Evolutionary conservation across 2,329 filamentous ascomycete genomes (phyloP).

Genomic region (Ophiostoma tasmaniense): DNA sequence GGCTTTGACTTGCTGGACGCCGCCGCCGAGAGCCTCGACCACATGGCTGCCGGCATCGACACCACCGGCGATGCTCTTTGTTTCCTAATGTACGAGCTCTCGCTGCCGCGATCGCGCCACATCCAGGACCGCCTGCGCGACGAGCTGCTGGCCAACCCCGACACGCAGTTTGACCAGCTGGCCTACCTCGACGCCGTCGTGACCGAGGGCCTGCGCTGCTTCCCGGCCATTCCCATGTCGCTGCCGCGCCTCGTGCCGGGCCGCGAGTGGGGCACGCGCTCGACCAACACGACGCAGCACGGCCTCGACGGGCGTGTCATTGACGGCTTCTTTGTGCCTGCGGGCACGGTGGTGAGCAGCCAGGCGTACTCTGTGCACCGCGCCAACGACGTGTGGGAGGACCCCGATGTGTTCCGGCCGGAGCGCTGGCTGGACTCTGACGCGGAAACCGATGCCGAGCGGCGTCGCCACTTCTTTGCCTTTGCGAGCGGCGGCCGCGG

Average conservation of each 20-base stretch:
- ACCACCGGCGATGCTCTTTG: conserved; percentile 63
- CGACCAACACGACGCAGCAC: not conserved
- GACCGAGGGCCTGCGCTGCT: conserved; percentile 53
- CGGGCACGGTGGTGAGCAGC: conserved; percentile 48
- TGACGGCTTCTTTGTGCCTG: conserved; percentile 46
- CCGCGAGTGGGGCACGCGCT: conserved; percentile 6
- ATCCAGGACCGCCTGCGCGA: conserved; percentile 45
- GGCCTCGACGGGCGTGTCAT: conserved; percentile 38
- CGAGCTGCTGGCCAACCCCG: conserved; percentile 35
- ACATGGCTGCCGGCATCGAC: conserved; percentile 64
- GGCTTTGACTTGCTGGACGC: conserved; percentile 45
- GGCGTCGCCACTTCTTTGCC: conserved; percentile 54
- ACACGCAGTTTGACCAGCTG: conserved; percentile 38
- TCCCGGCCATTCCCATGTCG: conserved; percentile 58
- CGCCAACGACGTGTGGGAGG: conserved; percentile 60
- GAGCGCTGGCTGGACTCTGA: conserved; percentile 66
- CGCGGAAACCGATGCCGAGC: conserved; percentile 61
- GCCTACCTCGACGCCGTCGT: conserved; percentile 56
- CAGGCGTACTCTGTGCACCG: conserved; percentile 55
- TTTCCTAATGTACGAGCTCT: conserved; percentile 64
- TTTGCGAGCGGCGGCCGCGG: conserved; percentile 58
- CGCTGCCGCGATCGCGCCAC: conserved; percentile 44
- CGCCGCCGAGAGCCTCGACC: conserved; percentile 61
- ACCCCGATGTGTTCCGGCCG: conserved; percentile 69
- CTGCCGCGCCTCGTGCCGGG: conserved; percentile 51